These are phyloP conservation scores for Aspergillus ochraceus DNA, from an alignment of 2,329 filamentous ascomycete species.

Conservation along the genomic window DNA sequence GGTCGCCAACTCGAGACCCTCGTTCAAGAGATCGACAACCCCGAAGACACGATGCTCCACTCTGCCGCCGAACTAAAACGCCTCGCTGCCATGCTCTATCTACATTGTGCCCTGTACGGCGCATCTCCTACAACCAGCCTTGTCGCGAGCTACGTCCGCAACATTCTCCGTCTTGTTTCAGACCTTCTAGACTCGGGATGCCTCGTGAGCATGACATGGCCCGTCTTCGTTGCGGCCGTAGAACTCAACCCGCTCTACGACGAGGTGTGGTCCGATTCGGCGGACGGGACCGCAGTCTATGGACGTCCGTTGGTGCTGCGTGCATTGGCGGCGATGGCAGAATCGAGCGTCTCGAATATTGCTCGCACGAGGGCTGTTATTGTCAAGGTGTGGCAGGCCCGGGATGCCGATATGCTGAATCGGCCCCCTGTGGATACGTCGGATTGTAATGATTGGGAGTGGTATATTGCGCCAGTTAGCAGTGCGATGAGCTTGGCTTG, in stretches of 20 bases:
- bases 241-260: conserved; percentile 43
- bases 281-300: conserved; percentile 22
- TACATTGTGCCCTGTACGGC: conserved; percentile 47
- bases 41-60: conserved; percentile 33
- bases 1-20: conserved; percentile 34
- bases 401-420: conserved; percentile 39
- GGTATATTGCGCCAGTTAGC: conserved; percentile 44
- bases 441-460: conserved; percentile 43
- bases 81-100: conserved; percentile 46
- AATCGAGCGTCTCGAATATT: conserved; percentile 46
- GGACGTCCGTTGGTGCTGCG: conserved; percentile 43
- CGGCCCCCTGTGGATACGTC: conserved; percentile 14
- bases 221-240: conserved; percentile 46
- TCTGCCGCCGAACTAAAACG: conserved; percentile 46
- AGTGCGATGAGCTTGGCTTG: conserved; percentile 45
- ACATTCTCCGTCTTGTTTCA: conserved; percentile 37
- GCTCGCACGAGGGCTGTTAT: conserved; percentile 49
- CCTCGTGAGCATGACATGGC: conserved; percentile 42
- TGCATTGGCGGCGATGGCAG: conserved; percentile 42
- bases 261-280: conserved; percentile 30
- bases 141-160: conserved; percentile 32
- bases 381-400: conserved; percentile 49
- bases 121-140: conserved; percentile 42
- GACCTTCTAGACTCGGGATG: conserved; percentile 34
- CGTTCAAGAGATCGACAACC: conserved; percentile 33